Percentiles rank a stretch among this genome's conserved stretches.
Evolutionary conservation across 2,329 filamentous ascomycete genomes (phyloP).

Genomic region (Albophoma yamanashiensis): DNA sequence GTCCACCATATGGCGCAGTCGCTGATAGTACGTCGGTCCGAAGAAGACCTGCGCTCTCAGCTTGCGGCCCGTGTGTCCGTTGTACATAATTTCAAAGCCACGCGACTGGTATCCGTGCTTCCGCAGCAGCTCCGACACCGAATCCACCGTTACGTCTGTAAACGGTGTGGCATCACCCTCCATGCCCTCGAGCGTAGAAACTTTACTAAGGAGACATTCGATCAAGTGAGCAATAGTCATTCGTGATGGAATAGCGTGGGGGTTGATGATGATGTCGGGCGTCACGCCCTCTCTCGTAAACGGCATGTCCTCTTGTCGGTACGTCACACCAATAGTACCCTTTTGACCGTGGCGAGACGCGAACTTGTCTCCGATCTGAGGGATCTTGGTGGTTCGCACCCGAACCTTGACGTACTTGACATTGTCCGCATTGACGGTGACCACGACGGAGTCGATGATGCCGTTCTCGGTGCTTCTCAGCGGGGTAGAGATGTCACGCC

Average conservation of each 20-base stretch:
- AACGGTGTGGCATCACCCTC: constrained; percentile 98
- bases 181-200: constrained; percentile 83
- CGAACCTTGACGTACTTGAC: constrained; percentile 95
- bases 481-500: constrained; percentile 92
- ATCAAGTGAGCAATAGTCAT: constrained; percentile 99
- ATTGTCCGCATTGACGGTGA: constrained; percentile 92
- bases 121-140: constrained; percentile 74
- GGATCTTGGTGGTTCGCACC: constrained; percentile 93
- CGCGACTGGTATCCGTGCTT: constrained; percentile 92
- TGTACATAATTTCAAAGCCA: constrained; percentile 98
- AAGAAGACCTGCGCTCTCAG: constrained; percentile 91
- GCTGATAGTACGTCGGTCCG: constrained; percentile 97
- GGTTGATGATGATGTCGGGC: constrained; percentile 97
- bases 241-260: constrained; percentile 97
- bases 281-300: constrained; percentile 87
- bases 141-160: constrained; percentile 93
- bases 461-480: constrained; percentile 92
- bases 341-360: constrained; percentile 98
- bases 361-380: constrained; percentile 98
- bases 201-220: constrained; percentile 94
- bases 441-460: constrained; percentile 85
- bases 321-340: constrained; percentile 97
- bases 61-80: constrained; percentile 93
- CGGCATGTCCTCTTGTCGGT: constrained; percentile 96
- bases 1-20: constrained; percentile 97